phyloP scores from a whole-genome alignment of 306 rosid species.

The Pyrus betulifolia region DNA sequence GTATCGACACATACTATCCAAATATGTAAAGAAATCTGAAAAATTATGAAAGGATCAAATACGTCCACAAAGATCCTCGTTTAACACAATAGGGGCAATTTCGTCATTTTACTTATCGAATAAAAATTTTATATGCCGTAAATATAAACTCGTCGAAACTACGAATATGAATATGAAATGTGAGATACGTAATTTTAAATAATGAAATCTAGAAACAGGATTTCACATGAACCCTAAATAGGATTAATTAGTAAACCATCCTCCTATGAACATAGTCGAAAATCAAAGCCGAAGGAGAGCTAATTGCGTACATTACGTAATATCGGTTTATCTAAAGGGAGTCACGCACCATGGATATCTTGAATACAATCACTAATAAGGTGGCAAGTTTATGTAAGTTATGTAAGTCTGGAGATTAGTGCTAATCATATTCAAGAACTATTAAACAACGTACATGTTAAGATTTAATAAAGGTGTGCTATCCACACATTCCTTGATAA shows the following conservation, averaged over 20 bases:
- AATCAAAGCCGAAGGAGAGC: background rate
- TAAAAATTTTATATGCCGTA: too few species aligned
- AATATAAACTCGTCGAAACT: too few species aligned
- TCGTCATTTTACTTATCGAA: too few species aligned
- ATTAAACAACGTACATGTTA: background rate
- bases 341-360: conserved; percentile 3
- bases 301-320: background rate
- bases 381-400: background rate
- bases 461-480: background rate
- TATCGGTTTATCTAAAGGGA: background rate
- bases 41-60: too few species aligned
- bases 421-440: background rate
- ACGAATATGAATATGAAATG: too few species aligned
- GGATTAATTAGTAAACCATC: background rate
- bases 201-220: too few species aligned
- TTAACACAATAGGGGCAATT: too few species aligned
- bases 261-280: conserved; percentile 23
- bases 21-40: too few species aligned
- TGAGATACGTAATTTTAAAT: too few species aligned
- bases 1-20: too few species aligned
- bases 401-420: background rate
- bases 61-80: too few species aligned
- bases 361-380: background rate
- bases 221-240: background rate
- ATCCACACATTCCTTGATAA: too few species aligned